Percentiles rank a stretch among this genome's conserved stretches.
These are phyloP conservation scores for Phycomyces nitens DNA, from an alignment of 192 early-diverging fungal species.

Conservation along the genomic window DNA sequence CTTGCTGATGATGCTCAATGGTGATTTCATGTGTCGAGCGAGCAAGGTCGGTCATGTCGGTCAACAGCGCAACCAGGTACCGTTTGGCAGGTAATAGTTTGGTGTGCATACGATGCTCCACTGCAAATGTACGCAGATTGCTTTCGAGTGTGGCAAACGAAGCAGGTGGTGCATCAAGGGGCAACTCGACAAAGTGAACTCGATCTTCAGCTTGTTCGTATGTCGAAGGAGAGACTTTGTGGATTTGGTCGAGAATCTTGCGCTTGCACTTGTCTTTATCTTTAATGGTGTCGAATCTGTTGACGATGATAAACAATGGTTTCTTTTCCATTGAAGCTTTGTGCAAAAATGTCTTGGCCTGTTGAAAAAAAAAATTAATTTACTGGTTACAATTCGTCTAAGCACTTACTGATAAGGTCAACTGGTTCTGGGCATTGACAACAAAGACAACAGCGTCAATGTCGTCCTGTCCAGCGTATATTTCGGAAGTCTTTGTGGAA, in stretches of 20 bases:
- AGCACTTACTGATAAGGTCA: slow-evolving; percentile 83
- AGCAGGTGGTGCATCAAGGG: slow-evolving; percentile 21
- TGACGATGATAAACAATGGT: slow-evolving; percentile 96
- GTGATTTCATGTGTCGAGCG: slow-evolving; percentile 63
- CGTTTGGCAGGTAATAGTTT: slow-evolving; percentile 90
- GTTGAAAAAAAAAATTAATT: slow-evolving; percentile 10
- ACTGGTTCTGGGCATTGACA: slow-evolving; percentile 98
- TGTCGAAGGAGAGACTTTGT: slow-evolving; percentile 86
- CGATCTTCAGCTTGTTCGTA: slow-evolving; percentile 81
- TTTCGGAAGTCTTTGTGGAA: slow-evolving; percentile 89
- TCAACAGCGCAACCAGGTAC: slow-evolving; percentile 81
- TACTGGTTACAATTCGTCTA: neutral
- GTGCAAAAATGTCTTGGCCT: slow-evolving; percentile 90
- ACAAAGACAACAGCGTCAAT: slow-evolving; percentile 98
- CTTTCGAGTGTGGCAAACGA: slow-evolving; percentile 79
- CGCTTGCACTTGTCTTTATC: slow-evolving; percentile 89
- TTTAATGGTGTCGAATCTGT: slow-evolving; percentile 90
- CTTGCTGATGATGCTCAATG: slow-evolving; percentile 50
- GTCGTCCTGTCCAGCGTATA: slow-evolving; percentile 95
- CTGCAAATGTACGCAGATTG: slow-evolving; percentile 79
- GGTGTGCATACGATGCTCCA: slow-evolving; percentile 89
- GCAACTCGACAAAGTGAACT: slow-evolving; percentile 92
- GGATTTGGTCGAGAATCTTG: slow-evolving; percentile 91
- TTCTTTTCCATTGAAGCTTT: slow-evolving; percentile 97
- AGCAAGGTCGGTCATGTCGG: slow-evolving; percentile 69